Percentiles rank a stretch among this genome's conserved stretches.
Conservation (phyloP, 208 protist species). For the Leptomonas seymouri region DNA sequence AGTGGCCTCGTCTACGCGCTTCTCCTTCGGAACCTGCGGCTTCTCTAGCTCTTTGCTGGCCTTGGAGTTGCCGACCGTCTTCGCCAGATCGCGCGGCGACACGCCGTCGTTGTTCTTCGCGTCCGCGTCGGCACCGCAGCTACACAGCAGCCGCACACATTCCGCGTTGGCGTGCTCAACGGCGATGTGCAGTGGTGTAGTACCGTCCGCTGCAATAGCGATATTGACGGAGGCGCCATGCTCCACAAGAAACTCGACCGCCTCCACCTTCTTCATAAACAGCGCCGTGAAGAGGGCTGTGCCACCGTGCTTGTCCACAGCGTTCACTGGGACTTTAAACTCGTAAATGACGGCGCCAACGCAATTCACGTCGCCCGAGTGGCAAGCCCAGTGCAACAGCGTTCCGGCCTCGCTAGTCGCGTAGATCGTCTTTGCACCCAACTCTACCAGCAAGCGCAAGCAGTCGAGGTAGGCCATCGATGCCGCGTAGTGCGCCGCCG, state of each 20-base stretch:
- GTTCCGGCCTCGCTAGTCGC: conserved; percentile 64
- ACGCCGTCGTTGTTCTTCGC: conserved; percentile 68
- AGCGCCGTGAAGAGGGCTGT: conserved; percentile 85
- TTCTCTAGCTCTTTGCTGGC: conserved; percentile 78
- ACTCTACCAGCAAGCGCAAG: conserved; percentile 61
- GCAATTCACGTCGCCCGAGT: conserved; percentile 75
- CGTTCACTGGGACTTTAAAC: conserved; percentile 74
- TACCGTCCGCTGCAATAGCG: conserved; percentile 63
- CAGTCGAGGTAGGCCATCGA: conserved; percentile 77
- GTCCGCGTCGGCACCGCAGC: conserved; percentile 65
- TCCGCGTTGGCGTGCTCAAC: conserved; percentile 79
- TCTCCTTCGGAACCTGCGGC: conserved; percentile 42
- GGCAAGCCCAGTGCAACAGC: conserved; percentile 88
- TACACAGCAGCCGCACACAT: conserved; percentile 67
- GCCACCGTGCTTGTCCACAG: conserved; percentile 76
- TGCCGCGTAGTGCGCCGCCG: conserved; percentile 80
- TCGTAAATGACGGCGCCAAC: conserved; percentile 85
- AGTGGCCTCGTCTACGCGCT: conserved; percentile 56
- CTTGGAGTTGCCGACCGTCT: conserved; percentile 38
- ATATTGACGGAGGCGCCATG: conserved; percentile 72
- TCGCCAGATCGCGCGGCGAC: conserved; percentile 61
- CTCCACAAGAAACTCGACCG: conserved; percentile 88
- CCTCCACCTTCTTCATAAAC: conserved; percentile 81
- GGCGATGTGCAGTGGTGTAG: conserved; percentile 86
- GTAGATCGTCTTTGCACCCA: conserved; percentile 60